Evolutionary conservation across 2,329 filamentous ascomycete species (phyloP).

Genomic region (Xylariaceae sp.): DNA sequence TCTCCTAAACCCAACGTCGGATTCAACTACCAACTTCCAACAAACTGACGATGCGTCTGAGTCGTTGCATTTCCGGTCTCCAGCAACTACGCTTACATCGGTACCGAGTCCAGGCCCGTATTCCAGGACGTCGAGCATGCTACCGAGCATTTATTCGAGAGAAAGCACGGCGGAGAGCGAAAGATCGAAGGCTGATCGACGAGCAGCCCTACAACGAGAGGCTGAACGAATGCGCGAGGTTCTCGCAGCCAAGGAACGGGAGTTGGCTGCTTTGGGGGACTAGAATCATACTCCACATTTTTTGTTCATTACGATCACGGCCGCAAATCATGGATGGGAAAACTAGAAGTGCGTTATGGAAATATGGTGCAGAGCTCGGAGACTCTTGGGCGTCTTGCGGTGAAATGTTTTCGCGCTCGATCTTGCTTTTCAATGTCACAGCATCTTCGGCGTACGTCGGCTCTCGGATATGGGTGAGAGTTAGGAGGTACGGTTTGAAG

Average conservation of each 20-base stretch:
- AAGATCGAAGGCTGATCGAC: constrained; percentile 60
- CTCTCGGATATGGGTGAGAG: constrained; percentile 4
- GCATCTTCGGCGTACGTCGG: constrained; percentile 22
- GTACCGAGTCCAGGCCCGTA: constrained; percentile 46
- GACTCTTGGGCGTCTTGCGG: constrained; percentile 9
- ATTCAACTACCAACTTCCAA: constrained; percentile 26
- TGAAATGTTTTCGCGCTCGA: background rate
- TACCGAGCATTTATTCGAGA: constrained; percentile 31
- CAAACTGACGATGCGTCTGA: constrained; percentile 43
- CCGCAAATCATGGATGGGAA: constrained; percentile 14
- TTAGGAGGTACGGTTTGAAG: constrained; percentile 6
- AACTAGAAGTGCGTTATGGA: constrained; percentile 10
- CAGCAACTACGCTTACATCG: constrained; percentile 44
- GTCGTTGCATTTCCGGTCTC: constrained; percentile 48
- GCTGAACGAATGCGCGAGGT: constrained; percentile 75
- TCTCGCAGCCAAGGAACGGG: constrained; percentile 72
- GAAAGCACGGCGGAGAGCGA: constrained; percentile 50
- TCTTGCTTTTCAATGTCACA: constrained; percentile 8
- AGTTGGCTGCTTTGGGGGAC: constrained; percentile 60
- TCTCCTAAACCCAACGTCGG: constrained; percentile 64
- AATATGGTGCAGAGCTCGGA: constrained; percentile 7
- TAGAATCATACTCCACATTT: constrained; percentile 12
- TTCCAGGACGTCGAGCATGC: constrained; percentile 36
- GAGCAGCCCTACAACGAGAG: constrained; percentile 69
- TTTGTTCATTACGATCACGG: constrained; percentile 16